A percentile compares a stretch with the other conserved stretches of the same genome.
phyloP scores from a whole-genome alignment of 1,284 basidiomycete species.

The Apiotrichum gracile region DNA sequence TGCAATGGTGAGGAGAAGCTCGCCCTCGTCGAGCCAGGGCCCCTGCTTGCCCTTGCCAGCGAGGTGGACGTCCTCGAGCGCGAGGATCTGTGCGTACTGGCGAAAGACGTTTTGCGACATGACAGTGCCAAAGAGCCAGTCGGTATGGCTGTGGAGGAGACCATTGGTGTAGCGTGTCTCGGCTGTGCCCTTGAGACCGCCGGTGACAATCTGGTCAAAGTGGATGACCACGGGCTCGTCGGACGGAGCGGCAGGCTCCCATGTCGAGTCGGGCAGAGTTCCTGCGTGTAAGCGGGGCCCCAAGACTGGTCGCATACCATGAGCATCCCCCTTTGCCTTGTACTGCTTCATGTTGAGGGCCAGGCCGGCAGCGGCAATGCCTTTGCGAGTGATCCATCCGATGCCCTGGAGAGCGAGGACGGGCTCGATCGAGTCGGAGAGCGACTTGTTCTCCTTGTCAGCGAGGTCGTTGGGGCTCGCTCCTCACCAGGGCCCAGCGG shows the following conservation, averaged over 20 bases:
- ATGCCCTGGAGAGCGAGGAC: slow-evolving; percentile 9
- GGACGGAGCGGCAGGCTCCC: not conserved
- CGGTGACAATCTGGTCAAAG: slow-evolving; percentile 5
- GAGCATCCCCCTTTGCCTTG: not conserved
- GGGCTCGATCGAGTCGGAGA: slow-evolving; percentile 3
- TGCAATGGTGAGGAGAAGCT: not conserved
- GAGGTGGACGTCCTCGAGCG: slow-evolving; percentile 3
- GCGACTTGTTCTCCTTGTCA: slow-evolving; percentile 4
- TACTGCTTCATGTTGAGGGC: slow-evolving; percentile 4
- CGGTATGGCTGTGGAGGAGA: slow-evolving; percentile 1
- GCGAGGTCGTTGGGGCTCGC: not conserved
- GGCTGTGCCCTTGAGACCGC: slow-evolving; percentile 6
- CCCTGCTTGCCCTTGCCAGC: slow-evolving; percentile 1
- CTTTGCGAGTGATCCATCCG: slow-evolving; percentile 4
- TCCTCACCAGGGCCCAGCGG: too few species aligned
- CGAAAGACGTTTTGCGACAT: slow-evolving; percentile 1
- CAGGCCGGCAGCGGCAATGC: not conserved
- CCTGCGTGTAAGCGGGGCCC: not conserved
- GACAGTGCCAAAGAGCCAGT: slow-evolving; percentile 7
- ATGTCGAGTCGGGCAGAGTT: not conserved
- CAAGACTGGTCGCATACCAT: not conserved
- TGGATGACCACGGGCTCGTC: not conserved
- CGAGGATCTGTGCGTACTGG: not conserved
- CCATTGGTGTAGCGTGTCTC: slow-evolving; percentile 6
- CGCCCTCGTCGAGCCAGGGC: slow-evolving; percentile 4